These are phyloP conservation scores for Yamadazyma diddensiae DNA, from an alignment of 1,139 yeast genomes.

Conservation along the genomic window DNA sequence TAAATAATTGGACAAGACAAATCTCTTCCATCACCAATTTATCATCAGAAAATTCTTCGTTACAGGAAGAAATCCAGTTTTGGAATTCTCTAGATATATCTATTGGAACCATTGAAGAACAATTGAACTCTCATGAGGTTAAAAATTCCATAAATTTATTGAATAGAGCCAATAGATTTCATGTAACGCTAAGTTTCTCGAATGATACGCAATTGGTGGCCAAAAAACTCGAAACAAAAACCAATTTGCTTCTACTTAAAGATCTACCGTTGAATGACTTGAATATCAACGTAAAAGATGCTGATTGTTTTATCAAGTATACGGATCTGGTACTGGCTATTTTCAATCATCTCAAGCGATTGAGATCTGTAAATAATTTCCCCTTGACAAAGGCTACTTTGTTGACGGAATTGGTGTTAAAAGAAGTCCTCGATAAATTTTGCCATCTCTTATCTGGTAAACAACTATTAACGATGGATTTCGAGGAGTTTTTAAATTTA, in stretches of 20 bases:
- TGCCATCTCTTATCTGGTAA: slow-evolving; percentile 19
- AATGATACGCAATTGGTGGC: slow-evolving; percentile 71
- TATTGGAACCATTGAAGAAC: slow-evolving; percentile 54
- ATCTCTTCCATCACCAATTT: slow-evolving; percentile 58
- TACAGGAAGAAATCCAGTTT: slow-evolving; percentile 67
- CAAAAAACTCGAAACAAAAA: slow-evolving; percentile 49
- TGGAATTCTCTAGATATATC: slow-evolving; percentile 78
- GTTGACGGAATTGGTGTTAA: slow-evolving; percentile 57
- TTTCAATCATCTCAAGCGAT: slow-evolving; percentile 62
- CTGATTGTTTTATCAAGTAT: slow-evolving; percentile 38
- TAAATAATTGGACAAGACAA: slow-evolving; percentile 70
- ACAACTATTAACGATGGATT: slow-evolving; percentile 26
- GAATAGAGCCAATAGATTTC: slow-evolving; percentile 72
- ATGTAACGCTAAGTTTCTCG: slow-evolving; percentile 68
- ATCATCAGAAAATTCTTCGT: slow-evolving; percentile 24
- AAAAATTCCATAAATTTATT: slow-evolving; percentile 60
- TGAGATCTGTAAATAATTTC: slow-evolving; percentile 51
- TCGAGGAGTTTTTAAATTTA: slow-evolving; percentile 20
- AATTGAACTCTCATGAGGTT: slow-evolving; percentile 54
- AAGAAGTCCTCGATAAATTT: slow-evolving; percentile 30
- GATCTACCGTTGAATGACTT: slow-evolving; percentile 72
- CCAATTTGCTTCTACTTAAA: slow-evolving; percentile 60
- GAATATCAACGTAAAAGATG: slow-evolving; percentile 35
- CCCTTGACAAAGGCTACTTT: slow-evolving; percentile 65
- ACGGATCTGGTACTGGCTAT: slow-evolving; percentile 45